phyloP scores from a whole-genome alignment of 2,329 filamentous ascomycete genomes.

The Dactylellina leptospora region DNA sequence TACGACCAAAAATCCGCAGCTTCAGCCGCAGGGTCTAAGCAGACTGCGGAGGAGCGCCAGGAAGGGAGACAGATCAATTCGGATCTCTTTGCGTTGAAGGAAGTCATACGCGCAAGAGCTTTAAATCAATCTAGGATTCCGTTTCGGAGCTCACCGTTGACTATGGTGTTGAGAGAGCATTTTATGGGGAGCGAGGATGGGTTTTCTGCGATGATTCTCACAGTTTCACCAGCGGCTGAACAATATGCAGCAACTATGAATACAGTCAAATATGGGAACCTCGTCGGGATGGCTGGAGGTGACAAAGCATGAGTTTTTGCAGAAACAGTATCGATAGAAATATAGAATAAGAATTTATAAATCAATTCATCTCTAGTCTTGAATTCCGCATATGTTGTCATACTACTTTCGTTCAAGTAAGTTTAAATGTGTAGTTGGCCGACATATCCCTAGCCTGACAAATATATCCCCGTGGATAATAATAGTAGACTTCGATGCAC shows the following conservation, averaged over 20 bases:
- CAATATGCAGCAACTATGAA: slow-evolving; percentile 62
- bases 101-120: slow-evolving; percentile 63
- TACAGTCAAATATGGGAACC: slow-evolving; percentile 62
- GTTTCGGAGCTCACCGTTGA: slow-evolving; percentile 62
- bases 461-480: slow-evolving; percentile 1
- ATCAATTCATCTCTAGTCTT: no score
- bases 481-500: neutral
- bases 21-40: slow-evolving; percentile 55
- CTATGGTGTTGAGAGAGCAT: slow-evolving; percentile 62
- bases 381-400: no score
- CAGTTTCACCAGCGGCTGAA: slow-evolving; percentile 59
- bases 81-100: slow-evolving; percentile 63
- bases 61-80: slow-evolving; percentile 63
- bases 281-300: slow-evolving; percentile 59
- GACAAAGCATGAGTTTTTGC: slow-evolving; percentile 2
- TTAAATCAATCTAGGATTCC: slow-evolving; percentile 60
- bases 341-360: neutral
- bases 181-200: slow-evolving; percentile 58
- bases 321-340: neutral
- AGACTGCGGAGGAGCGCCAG: slow-evolving; percentile 61
- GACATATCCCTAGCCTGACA: slow-evolving; percentile 4
- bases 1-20: slow-evolving; percentile 58
- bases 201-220: slow-evolving; percentile 61
- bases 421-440: no score
- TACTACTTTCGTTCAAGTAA: no score